These are phyloP conservation scores for Sarcomyxa edulis DNA, from an alignment of 768 basidiomycete species.

Conservation along the genomic window DNA sequence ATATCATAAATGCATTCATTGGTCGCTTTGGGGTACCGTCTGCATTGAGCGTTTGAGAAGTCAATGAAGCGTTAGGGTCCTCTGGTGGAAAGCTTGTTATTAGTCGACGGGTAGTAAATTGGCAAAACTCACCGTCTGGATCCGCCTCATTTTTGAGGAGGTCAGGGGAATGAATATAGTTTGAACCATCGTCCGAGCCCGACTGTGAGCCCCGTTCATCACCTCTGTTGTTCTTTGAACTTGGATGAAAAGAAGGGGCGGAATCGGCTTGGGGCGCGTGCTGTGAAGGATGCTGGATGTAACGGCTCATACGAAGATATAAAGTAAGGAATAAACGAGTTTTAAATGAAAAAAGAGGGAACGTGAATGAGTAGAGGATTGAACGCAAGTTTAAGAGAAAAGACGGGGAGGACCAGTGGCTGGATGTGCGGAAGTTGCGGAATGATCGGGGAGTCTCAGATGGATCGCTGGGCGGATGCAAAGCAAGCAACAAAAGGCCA, in stretches of 20 bases:
- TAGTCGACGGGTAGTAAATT: slow-evolving; percentile 1
- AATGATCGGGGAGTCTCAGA: slow-evolving; percentile 43
- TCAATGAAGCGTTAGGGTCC: slow-evolving; percentile 43
- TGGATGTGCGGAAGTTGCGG: slow-evolving; percentile 21
- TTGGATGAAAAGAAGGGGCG: slow-evolving; percentile 18
- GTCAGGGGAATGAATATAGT: slow-evolving; percentile 29
- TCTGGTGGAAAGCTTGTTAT: slow-evolving; percentile 16
- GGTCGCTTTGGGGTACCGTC: slow-evolving; percentile 88
- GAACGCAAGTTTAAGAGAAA: slow-evolving; percentile 11
- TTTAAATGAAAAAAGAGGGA: background rate
- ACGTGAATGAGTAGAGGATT: slow-evolving; percentile 9
- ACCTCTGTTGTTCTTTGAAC: slow-evolving; percentile 21
- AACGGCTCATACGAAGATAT: background rate
- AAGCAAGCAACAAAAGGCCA: slow-evolving; percentile 34
- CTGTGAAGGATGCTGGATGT: slow-evolving; percentile 11
- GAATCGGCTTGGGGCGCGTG: slow-evolving; percentile 20
- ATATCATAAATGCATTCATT: slow-evolving; percentile 96
- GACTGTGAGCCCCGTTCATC: slow-evolving; percentile 49
- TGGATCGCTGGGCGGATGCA: slow-evolving; percentile 26
- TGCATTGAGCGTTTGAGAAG: slow-evolving; percentile 75
- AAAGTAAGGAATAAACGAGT: background rate
- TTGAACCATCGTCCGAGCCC: slow-evolving; percentile 50
- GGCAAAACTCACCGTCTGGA: slow-evolving; percentile 34
- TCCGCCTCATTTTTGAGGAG: slow-evolving; percentile 35
- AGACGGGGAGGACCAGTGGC: slow-evolving; percentile 9